A percentile compares a stretch with the other conserved stretches of the same genome.
phyloP scores from a whole-genome alignment of 768 basidiomycete genomes.

The Amanita thiersii region DNA sequence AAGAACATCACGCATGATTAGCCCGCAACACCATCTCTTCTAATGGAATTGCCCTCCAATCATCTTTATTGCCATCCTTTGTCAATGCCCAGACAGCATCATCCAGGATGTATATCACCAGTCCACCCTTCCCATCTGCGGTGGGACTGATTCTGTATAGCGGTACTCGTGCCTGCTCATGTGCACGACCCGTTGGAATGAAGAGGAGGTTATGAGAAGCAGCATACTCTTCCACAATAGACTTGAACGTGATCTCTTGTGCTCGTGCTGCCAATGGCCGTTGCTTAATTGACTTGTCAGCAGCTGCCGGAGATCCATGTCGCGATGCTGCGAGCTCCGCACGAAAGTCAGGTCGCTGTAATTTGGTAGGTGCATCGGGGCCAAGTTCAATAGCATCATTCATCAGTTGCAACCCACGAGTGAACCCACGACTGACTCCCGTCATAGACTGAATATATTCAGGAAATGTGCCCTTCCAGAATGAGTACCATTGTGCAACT shows the following conservation, averaged over 20 bases:
- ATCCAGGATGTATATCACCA: slow-evolving; percentile 84
- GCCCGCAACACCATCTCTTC: slow-evolving; percentile 84
- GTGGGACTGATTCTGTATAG: slow-evolving; percentile 75
- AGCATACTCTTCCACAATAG: slow-evolving; percentile 88
- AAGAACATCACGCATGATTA: background rate
- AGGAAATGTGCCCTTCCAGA: slow-evolving; percentile 80
- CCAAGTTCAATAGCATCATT: slow-evolving; percentile 88
- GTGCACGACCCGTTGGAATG: slow-evolving; percentile 78
- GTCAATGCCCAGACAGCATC: slow-evolving; percentile 88
- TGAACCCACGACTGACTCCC: slow-evolving; percentile 74
- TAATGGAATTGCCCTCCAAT: slow-evolving; percentile 70
- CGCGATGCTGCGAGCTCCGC: slow-evolving; percentile 30
- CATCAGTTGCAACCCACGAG: slow-evolving; percentile 86
- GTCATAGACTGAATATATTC: slow-evolving; percentile 57
- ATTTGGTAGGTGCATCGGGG: slow-evolving; percentile 56
- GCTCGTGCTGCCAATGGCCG: slow-evolving; percentile 39
- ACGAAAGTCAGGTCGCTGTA: slow-evolving; percentile 61
- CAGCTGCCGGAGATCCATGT: slow-evolving; percentile 18
- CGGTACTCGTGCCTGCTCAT: slow-evolving; percentile 83
- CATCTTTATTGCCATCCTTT: slow-evolving; percentile 36
- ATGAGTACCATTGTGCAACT: slow-evolving; percentile 87
- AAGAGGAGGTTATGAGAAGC: slow-evolving; percentile 83
- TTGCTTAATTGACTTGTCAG: slow-evolving; percentile 24
- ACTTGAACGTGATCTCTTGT: slow-evolving; percentile 86
- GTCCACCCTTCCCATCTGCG: slow-evolving; percentile 77